Evolutionary conservation across 495 filamentous ascomycete genomes (phyloP), one percentile per base, ranked within the genome.

Genomic region (Bacidia gigantensis): DNA sequence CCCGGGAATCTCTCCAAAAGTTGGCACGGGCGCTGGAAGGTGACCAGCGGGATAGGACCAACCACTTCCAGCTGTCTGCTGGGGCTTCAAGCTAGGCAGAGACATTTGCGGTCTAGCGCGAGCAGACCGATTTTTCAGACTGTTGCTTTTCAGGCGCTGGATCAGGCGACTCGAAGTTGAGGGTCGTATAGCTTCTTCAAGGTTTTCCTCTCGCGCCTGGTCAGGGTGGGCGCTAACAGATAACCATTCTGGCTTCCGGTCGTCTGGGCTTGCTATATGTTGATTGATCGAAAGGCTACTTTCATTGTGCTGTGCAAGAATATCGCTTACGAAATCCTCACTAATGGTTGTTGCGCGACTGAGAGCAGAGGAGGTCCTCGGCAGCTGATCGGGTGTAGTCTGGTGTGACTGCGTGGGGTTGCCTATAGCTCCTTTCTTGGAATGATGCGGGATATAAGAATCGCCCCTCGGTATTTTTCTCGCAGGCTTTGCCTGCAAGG

Each of bases 301-400:
- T 50, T 41, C 50, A 17, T 43, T 53, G 2, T 48, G 47, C 25
- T 53, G 46, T 22, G 47, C 53, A 3, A 43, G 11, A 22, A 32
- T 42, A 22, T 52, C 48, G 25, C 40, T 45, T 7, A 53, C 40
- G 21, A 17, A 48, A 7, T 26, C 47, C 10, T 41, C 29, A n/a
- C 47, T 26, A 11, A 51, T 43, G 10, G 42, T 69, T 48, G 73
- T 65, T 3, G 69, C 66, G 48, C 73, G 69, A 42, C 67, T 67
- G 26, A 74, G 52, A 21, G 59, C 69, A 12, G 72, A 75, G 57
- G 73, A 75, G 59, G 70, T 72, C 52, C 69, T 72, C 35, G 39
- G 46, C 1, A 45, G 49, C 23, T 35, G 46, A 23, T 29, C 39
- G 38, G 51, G 49, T 26, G 23, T 10, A 35, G 7, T 35, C 43